Conservation (phyloP, 441 rosid genomes). For the Populus hybrid region DNA sequence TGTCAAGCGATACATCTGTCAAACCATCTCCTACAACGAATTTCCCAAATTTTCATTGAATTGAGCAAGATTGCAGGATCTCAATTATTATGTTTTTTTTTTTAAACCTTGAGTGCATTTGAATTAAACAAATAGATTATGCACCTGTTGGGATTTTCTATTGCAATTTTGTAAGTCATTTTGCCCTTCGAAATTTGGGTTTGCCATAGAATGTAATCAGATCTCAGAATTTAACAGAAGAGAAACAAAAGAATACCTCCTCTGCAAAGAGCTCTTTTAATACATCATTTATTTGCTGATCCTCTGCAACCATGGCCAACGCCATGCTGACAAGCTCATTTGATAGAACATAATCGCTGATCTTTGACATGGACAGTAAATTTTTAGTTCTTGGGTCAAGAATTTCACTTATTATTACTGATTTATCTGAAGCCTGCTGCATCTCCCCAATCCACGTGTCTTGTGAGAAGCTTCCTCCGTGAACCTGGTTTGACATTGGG, state of each 20-base stretch:
- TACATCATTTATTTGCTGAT: conserved; percentile 64
- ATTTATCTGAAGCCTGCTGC: conserved; percentile 76
- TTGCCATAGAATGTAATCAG: neutral
- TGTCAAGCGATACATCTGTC: neutral
- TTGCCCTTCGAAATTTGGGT: neutral
- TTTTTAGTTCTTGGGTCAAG: conserved; percentile 73
- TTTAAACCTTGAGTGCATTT: neutral
- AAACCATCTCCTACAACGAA: neutral
- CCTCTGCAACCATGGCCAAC: conserved; percentile 80
- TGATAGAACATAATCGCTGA: conserved; percentile 70
- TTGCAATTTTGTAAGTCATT: neutral
- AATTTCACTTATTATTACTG: conserved; percentile 72
- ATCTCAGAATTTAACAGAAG: conserved; percentile 4
- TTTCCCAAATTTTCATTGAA: neutral
- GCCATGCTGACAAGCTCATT: conserved; percentile 88
- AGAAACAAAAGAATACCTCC: conserved; percentile 44
- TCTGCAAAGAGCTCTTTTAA: conserved; percentile 74
- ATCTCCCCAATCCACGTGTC: conserved; percentile 78
- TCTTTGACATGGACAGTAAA: conserved; percentile 62
- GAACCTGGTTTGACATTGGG: conserved; percentile 37
- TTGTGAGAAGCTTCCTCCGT: conserved; percentile 52
- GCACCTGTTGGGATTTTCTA: neutral
- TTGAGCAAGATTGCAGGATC: neutral
- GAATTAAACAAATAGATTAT: neutral
- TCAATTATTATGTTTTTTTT: neutral